These are phyloP conservation scores for Chalara sp. DNA, from an alignment of 2,329 filamentous ascomycete species.

Conservation along the genomic window DNA sequence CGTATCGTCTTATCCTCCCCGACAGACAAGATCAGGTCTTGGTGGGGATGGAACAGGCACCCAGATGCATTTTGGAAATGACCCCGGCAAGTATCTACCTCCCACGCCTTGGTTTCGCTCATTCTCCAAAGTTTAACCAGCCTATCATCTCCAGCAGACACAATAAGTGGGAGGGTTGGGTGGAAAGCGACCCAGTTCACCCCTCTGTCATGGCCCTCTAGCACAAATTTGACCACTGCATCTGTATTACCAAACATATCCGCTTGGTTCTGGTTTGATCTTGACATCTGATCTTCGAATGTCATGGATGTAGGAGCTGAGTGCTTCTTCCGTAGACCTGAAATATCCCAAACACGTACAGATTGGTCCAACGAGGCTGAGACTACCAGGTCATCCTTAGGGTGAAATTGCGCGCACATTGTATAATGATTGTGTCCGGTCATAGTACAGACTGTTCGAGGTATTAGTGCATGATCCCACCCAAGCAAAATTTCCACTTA, in stretches of 20 bases:
- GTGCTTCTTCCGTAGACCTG: slow-evolving; percentile 95
- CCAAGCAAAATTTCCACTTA: slow-evolving; percentile 37
- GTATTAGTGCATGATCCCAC: slow-evolving; percentile 11
- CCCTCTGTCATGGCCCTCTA: slow-evolving; percentile 93
- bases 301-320: slow-evolving; percentile 92
- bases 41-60: slow-evolving; percentile 94
- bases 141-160: slow-evolving; percentile 92
- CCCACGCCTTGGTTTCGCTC: slow-evolving; percentile 99
- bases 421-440: slow-evolving; percentile 99
- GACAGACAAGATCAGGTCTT: slow-evolving; percentile 92
- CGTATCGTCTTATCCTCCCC: slow-evolving; percentile 98
- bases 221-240: slow-evolving; percentile 97
- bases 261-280: slow-evolving; percentile 85
- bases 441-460: slow-evolving; percentile 83
- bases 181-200: slow-evolving; percentile 99
- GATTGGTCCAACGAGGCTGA: slow-evolving; percentile 97
- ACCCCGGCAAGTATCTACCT: slow-evolving; percentile 95
- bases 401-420: slow-evolving; percentile 99
- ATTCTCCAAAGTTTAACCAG: slow-evolving; percentile 97
- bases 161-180: slow-evolving; percentile 89
- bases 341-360: slow-evolving; percentile 98
- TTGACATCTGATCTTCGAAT: slow-evolving; percentile 94
- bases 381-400: slow-evolving; percentile 95
- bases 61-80: slow-evolving; percentile 98
- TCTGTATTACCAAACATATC: slow-evolving; percentile 99